A percentile compares a stretch with the other conserved stretches of the same genome.
These are phyloP conservation scores for Oemleria cerasiformis DNA, from an alignment of 306 rosid genomes.

Conservation along the genomic window DNA sequence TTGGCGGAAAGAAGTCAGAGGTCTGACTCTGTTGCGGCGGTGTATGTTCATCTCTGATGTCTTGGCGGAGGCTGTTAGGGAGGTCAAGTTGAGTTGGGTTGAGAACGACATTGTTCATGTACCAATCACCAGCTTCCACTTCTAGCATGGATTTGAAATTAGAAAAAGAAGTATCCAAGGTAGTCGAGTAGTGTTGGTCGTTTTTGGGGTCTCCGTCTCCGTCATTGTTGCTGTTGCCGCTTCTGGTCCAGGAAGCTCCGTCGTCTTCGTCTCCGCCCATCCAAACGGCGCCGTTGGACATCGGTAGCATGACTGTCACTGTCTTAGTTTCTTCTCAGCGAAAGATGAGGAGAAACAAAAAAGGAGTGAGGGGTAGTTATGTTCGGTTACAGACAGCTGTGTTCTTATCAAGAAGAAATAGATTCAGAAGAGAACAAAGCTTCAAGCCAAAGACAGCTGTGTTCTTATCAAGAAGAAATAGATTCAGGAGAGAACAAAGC, in stretches of 20 bases:
- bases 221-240: conserved; percentile 27
- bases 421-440: too few species aligned
- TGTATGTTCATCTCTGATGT: conserved; percentile 33
- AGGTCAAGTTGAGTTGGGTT: conserved; percentile 30
- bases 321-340: background rate
- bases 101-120: conserved; percentile 29
- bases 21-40: conserved; percentile 47
- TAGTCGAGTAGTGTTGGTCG: conserved; percentile 23
- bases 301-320: conserved; percentile 30
- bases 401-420: too few species aligned
- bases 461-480: too few species aligned
- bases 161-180: conserved; percentile 40
- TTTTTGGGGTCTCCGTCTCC: conserved; percentile 33
- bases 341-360: background rate
- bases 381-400: background rate
- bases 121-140: conserved; percentile 45
- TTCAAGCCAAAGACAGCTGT: too few species aligned
- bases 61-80: conserved; percentile 25
- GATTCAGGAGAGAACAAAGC: too few species aligned
- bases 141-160: conserved; percentile 73
- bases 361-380: background rate
- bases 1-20: conserved; percentile 51
- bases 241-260: conserved; percentile 53
- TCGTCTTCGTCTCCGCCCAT: conserved; percentile 42
- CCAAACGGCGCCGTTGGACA: conserved; percentile 45